phyloP scores from a whole-genome alignment of 163 green algal genomes.

The Chlamydomonas reinhardtii region DNA sequence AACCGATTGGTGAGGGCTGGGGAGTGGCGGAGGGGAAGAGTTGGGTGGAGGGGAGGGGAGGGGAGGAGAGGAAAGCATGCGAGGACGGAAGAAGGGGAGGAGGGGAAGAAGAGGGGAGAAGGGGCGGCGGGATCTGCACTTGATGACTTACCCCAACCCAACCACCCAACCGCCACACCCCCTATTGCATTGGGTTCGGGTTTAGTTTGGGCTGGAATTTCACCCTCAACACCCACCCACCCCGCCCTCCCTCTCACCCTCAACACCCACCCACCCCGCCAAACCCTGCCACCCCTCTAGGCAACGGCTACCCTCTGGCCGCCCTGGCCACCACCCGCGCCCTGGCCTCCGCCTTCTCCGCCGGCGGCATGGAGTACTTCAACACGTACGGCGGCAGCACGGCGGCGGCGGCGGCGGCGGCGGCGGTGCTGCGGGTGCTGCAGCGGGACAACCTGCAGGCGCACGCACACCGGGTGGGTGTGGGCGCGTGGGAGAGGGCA shows the following conservation, averaged over 20 bases:
- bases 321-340: conserved; percentile 59
- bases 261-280: too few species aligned
- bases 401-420: conserved; percentile 68
- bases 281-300: conserved; percentile 16
- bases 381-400: conserved; percentile 78
- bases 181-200: too few species aligned
- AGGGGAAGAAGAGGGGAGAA: too few species aligned
- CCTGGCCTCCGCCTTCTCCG: conserved; percentile 66
- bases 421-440: conserved; percentile 71
- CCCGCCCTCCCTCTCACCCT: too few species aligned
- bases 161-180: too few species aligned
- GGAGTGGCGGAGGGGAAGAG: not conserved
- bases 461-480: conserved; percentile 56
- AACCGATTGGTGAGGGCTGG: conserved; percentile 84
- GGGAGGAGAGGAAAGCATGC: not conserved
- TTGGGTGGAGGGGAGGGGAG: not conserved
- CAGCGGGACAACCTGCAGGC: conserved; percentile 69
- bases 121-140: too few species aligned
- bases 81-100: too few species aligned
- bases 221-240: too few species aligned
- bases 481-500: not conserved
- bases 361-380: conserved; percentile 89
- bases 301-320: conserved; percentile 77
- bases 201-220: too few species aligned
- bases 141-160: too few species aligned